Conservation (phyloP, 768 basidiomycete species). For the Lyophyllum atratum region DNA sequence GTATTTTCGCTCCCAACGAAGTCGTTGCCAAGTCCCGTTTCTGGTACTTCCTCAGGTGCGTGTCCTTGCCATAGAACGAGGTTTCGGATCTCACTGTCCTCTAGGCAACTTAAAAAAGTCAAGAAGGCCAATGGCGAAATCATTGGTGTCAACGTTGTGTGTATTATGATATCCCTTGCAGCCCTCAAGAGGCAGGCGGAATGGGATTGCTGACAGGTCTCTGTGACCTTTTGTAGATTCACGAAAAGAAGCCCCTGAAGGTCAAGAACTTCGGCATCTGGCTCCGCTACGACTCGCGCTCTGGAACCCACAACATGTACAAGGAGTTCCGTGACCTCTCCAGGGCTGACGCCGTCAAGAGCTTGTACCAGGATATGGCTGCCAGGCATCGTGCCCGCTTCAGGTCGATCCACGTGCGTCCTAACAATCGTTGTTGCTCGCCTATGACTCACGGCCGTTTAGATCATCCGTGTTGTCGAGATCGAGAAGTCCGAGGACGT, state of each 20-base stretch:
- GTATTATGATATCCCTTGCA: slow-evolving; percentile 73
- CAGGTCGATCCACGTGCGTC: slow-evolving; percentile 92
- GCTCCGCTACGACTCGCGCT: slow-evolving; percentile 99
- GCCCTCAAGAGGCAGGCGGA: slow-evolving; percentile 88
- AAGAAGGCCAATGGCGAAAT: slow-evolving; percentile 99
- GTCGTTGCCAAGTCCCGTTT: slow-evolving; percentile 99
- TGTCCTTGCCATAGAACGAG: not conserved
- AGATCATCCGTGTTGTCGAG: slow-evolving; percentile 98
- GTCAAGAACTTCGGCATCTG: slow-evolving; percentile 99
- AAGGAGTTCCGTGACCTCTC: slow-evolving; percentile 97
- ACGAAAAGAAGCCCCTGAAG: slow-evolving; percentile 96
- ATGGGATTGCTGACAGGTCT: slow-evolving; percentile 58
- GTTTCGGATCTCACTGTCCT: not conserved
- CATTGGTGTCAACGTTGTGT: slow-evolving; percentile 95
- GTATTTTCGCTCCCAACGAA: slow-evolving; percentile 98
- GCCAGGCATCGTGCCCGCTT: slow-evolving; percentile 99
- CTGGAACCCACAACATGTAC: slow-evolving; percentile 99
- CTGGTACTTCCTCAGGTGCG: slow-evolving; percentile 98
- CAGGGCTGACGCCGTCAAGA: slow-evolving; percentile 93
- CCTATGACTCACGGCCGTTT: not conserved
- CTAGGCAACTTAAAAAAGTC: slow-evolving; percentile 95
- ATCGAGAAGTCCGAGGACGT: slow-evolving; percentile 89
- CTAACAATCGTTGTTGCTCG: not conserved
- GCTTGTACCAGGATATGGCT: slow-evolving; percentile 99
- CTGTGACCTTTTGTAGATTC: slow-evolving; percentile 66